Evolutionary conservation across 208 protist genomes (phyloP), one percentile per base, ranked within the genome.

Genomic region (Phytomonas francai): DNA sequence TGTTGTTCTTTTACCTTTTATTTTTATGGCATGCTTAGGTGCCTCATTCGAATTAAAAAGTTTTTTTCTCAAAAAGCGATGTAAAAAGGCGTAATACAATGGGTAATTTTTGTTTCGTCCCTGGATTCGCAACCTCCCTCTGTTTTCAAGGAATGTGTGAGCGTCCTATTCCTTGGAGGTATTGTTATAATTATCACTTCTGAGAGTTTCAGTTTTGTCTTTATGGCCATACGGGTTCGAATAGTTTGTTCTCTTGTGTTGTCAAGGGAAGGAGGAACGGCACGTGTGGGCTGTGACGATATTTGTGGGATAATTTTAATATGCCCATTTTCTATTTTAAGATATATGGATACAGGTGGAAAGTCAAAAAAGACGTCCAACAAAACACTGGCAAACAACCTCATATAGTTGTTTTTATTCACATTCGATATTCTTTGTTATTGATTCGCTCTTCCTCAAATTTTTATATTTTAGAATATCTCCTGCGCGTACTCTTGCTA

Each of bases 1-100:
- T 19, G 73, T 81, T 25, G 77, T 93, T 49, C 67, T 93, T 36
- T 34, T 89, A 62, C 88, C 88, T 0, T 68, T 88, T 54, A 1
- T 84, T 22, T 71, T 71, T 14, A 57, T 77, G 28, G 57, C 62
- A 9, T 63, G 89, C 12, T 57, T 94, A 22, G 61, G 65, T 14
- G 19, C 81, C 25, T 83, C 81, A 27, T 73, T 83, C n/a, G 12
- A 68, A 27, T 19, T 80, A 0, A 68, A 73, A 9, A 76, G 72
- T 54, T 67, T 31, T 16, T 51, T 25, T 0, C 19, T 49, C 0
- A 58, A 65, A 2, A 67, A 67, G 6, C 31, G 58, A 14, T 39
- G 63, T 19, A 33, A n/a, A 39, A 63, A 29, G 62, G 9, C 19
- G 39, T 45, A 16, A 45, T 45, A 11, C 8, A 45, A 11, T 45